phyloP scores from a whole-genome alignment of 83 land plant genomes.

The Picea abies region DNA sequence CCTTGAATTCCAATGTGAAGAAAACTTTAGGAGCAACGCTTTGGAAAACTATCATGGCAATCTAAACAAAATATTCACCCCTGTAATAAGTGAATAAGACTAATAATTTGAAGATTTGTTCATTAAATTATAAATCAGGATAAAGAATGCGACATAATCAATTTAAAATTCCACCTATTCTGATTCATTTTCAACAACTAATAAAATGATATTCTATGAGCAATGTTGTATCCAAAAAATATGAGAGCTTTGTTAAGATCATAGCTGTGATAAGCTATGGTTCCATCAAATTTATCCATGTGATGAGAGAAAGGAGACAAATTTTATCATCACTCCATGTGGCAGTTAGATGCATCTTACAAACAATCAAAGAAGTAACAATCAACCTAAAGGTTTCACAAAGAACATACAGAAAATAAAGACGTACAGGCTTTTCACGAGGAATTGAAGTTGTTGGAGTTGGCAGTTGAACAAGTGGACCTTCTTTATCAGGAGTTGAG shows the following conservation, averaged over 20 bases:
- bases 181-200: constrained; percentile 1
- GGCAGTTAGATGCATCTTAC: neutral
- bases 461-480: constrained; percentile 81
- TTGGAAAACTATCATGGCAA: neutral
- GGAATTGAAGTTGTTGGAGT: constrained; percentile 72
- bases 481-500: constrained; percentile 73
- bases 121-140: neutral
- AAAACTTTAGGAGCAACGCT: neutral
- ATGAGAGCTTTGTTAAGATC: too few species aligned
- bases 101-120: neutral
- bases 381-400: neutral
- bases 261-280: too few species aligned
- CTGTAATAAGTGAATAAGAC: neutral
- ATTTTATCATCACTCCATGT: neutral
- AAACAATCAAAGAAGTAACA: neutral
- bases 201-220: too few species aligned
- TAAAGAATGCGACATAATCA: neutral
- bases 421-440: constrained; percentile 81
- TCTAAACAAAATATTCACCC: neutral
- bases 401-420: neutral
- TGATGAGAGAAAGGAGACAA: neutral
- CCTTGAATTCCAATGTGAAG: neutral
- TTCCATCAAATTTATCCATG: too few species aligned
- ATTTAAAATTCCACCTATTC: neutral
- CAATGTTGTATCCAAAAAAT: too few species aligned